Base-by-base conservation (phyloP, 345 rosid species). In the Eucalyptus guilfoylei region DNA sequence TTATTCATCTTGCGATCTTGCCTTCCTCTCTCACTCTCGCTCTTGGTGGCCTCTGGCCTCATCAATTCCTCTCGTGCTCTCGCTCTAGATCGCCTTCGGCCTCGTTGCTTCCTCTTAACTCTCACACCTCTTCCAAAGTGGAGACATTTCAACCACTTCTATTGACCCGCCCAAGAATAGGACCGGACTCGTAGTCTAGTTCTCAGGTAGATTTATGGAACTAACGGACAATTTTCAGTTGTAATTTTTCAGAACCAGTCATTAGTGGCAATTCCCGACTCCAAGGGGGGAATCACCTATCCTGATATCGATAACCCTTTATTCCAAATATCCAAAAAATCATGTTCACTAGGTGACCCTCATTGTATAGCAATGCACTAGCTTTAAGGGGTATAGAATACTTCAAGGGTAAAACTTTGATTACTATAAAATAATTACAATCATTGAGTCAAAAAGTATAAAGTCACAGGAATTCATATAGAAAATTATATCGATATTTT, bases 391-490 rank as follows among this genome's bases (percentile, higher is more conserved):
- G 26, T 76, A 21, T 21, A 37, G 8, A 76, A 76, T 76, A 0
- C 15, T 72, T 19, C 45, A 14, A 64, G 28, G 19, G 45, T 37
- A 37, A 37, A 19, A 34, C 7, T 19, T 37, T 37, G 81, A 72
- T 72, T 72, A 37, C 81, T 6, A 10, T 19, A 34, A 17, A 9
- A 11, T 40, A 34, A 69, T 34, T 69, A 37, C 44, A 34, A 34
- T 72, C 42, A 32, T 67, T 8, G 3, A 67, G 24, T 5, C 24
- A 34, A 16, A 11, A 60, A 69, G 6, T 67, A 67, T 67, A 69
- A 32, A 16, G 7, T 7, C 44, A 17, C 0, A 5, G 1, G 6
- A 0, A 69, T 34, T 34, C 24, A 16, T 6, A 69, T 16, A 34
- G 8, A 12, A 37, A 40, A 76, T 76, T 24, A 11, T 2, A 6